Evolutionary conservation across 2,329 filamentous ascomycete genomes (phyloP), one percentile per base, ranked within the genome.

Genomic region (Incumbomyces delicatus): DNA sequence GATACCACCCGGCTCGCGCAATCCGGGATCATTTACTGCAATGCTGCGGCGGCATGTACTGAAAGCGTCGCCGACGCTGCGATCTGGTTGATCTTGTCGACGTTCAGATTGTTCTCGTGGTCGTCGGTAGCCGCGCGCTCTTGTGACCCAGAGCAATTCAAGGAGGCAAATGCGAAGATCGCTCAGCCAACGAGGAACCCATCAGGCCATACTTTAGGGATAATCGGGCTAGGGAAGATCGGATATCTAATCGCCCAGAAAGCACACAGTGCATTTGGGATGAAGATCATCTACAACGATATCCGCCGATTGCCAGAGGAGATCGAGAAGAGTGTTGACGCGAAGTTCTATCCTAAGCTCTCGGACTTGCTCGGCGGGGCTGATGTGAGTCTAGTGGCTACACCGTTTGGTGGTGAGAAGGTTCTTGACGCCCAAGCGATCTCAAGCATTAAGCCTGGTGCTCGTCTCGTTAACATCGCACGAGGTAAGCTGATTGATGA

Each of bases 31-130:
- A 7, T 10, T 13, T 87, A 87, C 65, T 87, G 83, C 69, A 87
- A 87, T 64, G 75, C 78, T 2, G 82, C 81, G 1, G 73, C 78
- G 1, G 81, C 83, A 0, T 81, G 81, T 31, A 80, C 80, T 6
- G 83, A 87, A 57, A 78, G 82, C 3, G 83, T 87, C 1, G 82
- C 83, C 42, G 84, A 87, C 61, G 78, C 84, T 51, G 78, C 81
- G 14, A 70, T 85, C 34, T 80, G 79, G 57, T 74, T 83, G 55
- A 76, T 87, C 54, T 75, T 88, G 41, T 75, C 76, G 7, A 79
- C 77, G 12, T 87, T 86, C 67, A 79, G 83, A 43, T 72, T 77
- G 38, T 73, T 87, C 11, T 71, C 77, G 1, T 85, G 81, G 76
- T 81, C 75, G 51, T 73, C 77, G 42, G 59, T 69, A 1, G 76